Base-by-base conservation (phyloP, 2,329 filamentous ascomycete genomes). In the Fusarium setosum region DNA sequence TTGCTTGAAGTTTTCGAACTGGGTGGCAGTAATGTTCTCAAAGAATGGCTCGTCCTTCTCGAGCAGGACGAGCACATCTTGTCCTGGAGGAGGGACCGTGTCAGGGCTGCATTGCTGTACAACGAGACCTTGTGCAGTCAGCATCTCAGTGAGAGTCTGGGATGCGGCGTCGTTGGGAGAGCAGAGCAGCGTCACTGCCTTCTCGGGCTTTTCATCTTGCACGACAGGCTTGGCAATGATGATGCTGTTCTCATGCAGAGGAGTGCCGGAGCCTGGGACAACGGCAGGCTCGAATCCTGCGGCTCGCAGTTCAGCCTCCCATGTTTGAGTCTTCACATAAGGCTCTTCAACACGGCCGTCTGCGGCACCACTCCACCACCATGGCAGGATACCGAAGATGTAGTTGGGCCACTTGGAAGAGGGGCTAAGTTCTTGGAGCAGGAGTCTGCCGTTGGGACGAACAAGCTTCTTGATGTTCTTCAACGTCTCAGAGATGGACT, bases 351-450 rank as follows among this genome's bases (percentile, higher is more conserved):
- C 6, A 5, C 76, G 71, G 4, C 60, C 64, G 17, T 78, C 74
- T 2, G 67, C 65, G 3, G 49, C 61, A 5, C 77, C 76, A 7
- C 74, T 61, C 79, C 79, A 81, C 78, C 79, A 81, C 3, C 72
- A 72, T 0, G 72, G 61, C 13, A 76, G 61, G 0, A 67, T 53
- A 1, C 77, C 76, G 17, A 75, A 67, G 26, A 76, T 68, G 54
- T 68, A 73, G 44, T 75, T 76, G 23, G 53, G 64, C 53, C 69
- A 74, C 17, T 72, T 71, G 7, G 61, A 45, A 7, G 63, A 59
- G 0, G 69, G 61, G 31, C 54, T 55, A 3, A 75, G 69, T 38
- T 79, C 77, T 9, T 72, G 67, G 5, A 79, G 42, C 7, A 76
- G 42, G 0, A 79, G 62, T 18, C 68, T 66, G 0, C 79, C 79